phyloP scores from a whole-genome alignment of 345 rosid species.

The Orychophragmus violaceus region DNA sequence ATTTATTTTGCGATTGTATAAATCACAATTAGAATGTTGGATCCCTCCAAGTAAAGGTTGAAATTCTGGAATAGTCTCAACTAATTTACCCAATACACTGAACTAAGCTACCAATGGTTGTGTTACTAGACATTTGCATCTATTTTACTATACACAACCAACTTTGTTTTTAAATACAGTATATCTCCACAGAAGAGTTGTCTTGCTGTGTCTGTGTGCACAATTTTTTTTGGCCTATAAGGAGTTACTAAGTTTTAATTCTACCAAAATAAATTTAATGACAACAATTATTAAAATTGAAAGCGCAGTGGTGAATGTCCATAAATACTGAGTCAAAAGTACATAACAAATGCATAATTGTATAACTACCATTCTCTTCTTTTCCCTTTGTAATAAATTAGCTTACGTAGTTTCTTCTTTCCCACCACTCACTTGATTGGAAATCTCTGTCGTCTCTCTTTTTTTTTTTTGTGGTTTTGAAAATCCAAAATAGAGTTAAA shows the following conservation, averaged over 20 bases:
- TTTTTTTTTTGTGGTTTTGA: not conserved
- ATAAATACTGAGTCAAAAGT: slow-evolving; percentile 26
- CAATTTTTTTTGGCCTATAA: not conserved
- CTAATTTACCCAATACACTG: no score
- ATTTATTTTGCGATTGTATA: no score
- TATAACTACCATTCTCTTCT: slow-evolving; percentile 8
- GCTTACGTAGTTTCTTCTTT: slow-evolving; percentile 25
- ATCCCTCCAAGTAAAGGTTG: not conserved
- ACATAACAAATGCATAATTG: slow-evolving; percentile 19
- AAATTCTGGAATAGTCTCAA: not conserved
- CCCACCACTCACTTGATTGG: slow-evolving; percentile 20
- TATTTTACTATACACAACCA: not conserved
- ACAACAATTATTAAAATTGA: not conserved
- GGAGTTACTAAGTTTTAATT: not conserved
- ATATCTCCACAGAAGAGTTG: no score
- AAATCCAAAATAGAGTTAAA: no score
- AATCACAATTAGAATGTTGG: no score
- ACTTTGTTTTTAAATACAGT: no score
- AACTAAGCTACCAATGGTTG: no score
- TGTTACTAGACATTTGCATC: not conserved
- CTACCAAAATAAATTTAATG: not conserved
- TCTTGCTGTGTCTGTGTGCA: not conserved
- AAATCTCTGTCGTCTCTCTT: not conserved
- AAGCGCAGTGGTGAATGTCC: slow-evolving; percentile 13
- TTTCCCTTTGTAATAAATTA: slow-evolving; percentile 14